phyloP scores from a whole-genome alignment of 2,329 filamentous ascomycete species.

The Pseudocercospora vitis region DNA sequence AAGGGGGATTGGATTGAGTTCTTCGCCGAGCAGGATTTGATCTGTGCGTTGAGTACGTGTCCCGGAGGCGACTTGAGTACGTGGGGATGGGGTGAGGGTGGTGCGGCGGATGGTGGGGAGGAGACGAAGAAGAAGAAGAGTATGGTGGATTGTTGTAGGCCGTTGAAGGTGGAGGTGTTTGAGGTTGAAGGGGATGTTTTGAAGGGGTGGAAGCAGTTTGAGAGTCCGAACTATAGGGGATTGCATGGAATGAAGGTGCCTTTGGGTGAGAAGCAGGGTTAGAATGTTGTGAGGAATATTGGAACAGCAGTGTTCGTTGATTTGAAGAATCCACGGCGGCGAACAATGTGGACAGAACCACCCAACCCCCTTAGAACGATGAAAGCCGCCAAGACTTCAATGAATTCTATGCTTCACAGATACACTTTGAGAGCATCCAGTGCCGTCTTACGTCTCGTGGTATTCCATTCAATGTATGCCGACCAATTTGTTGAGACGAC shows the following conservation, averaged over 20 bases:
- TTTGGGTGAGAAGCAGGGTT: slow-evolving; percentile 37
- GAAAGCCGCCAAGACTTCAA: no score
- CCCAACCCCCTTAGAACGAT: no score
- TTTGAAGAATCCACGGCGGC: no score
- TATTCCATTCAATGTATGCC: no score
- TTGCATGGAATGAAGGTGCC: slow-evolving; percentile 64
- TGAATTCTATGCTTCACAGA: no score
- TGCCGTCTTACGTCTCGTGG: no score
- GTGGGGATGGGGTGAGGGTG: slow-evolving; percentile 73
- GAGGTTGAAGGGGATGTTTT: slow-evolving; percentile 53
- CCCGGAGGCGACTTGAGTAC: slow-evolving; percentile 77
- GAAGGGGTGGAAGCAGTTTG: slow-evolving; percentile 62
- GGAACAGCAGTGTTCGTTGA: no score
- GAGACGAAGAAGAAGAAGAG: slow-evolving; percentile 64
- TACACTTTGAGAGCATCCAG: no score
- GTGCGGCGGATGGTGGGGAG: slow-evolving; percentile 48
- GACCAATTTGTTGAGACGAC: no score
- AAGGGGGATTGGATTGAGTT: slow-evolving; percentile 68
- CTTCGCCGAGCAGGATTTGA: slow-evolving; percentile 73
- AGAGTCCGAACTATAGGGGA: slow-evolving; percentile 62
- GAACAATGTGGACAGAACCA: no score
- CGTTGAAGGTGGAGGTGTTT: slow-evolving; percentile 73
- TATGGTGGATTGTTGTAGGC: slow-evolving; percentile 70
- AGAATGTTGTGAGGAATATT: background rate
- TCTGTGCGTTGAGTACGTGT: slow-evolving; percentile 68